Percentiles rank a stretch among this genome's conserved stretches.
These are phyloP conservation scores for Cordyceps fumosorosea DNA, from an alignment of 2,329 filamentous ascomycete genomes.

Conservation along the genomic window DNA sequence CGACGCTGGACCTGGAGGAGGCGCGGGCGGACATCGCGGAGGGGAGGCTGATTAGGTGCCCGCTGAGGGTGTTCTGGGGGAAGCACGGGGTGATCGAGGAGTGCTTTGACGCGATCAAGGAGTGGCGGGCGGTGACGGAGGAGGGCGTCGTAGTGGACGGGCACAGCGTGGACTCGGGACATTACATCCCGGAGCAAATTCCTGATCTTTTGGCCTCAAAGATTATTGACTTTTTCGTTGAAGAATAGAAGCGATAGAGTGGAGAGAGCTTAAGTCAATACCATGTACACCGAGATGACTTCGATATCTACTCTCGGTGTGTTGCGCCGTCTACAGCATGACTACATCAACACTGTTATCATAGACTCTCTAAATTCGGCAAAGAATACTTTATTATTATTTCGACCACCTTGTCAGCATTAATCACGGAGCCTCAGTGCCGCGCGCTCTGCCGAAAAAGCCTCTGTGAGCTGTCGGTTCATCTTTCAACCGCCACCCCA, in stretches of 20 bases:
- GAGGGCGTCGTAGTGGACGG: constrained; percentile 31
- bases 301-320: too few relatives aligned
- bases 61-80: constrained; percentile 46
- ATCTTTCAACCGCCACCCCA: constrained; percentile 1
- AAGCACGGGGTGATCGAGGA: constrained; percentile 41
- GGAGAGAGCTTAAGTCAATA: neutral
- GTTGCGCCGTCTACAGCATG: too few relatives aligned
- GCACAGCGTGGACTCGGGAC: constrained; percentile 37
- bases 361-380: too few relatives aligned
- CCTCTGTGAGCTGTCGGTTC: constrained; percentile 30
- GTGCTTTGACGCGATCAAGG: constrained; percentile 40
- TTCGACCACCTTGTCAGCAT: too few relatives aligned
- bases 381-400: too few relatives aligned
- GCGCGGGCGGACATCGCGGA: constrained; percentile 37
- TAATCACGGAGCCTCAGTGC: too few relatives aligned
- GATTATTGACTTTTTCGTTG: constrained; percentile 32
- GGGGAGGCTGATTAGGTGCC: constrained; percentile 37
- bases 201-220: constrained; percentile 39
- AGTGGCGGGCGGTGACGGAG: constrained; percentile 43
- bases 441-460: too few relatives aligned
- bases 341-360: too few relatives aligned
- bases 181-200: constrained; percentile 45
- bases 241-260: neutral
- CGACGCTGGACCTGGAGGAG: constrained; percentile 45
- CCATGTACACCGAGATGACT: too few relatives aligned